Base-by-base conservation (phyloP, 306 rosid genomes). In the Pachyrhizus erosus region DNA sequence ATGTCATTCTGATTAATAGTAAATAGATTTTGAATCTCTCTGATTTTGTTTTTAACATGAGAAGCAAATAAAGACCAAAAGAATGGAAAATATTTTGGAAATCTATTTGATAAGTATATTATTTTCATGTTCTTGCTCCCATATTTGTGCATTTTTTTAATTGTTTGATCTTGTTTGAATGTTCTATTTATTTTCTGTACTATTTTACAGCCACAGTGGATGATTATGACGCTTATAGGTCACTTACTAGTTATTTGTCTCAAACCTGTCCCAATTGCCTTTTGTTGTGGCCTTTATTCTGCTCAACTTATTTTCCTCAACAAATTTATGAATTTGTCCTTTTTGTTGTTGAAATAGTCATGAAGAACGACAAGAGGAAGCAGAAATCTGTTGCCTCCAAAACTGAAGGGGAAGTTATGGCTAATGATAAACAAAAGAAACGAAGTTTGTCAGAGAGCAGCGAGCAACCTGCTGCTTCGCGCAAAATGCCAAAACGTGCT, bases 401-500 rank as follows among this genome's bases (percentile, higher is more conserved):
- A 29, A 48, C 66, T 10, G 67, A 84, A 75, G 88, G 48, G 76
- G 85, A 70, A 57, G 79, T 27, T 42, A 82, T 79, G 86, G 83
- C 83, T 3, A 82, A 80, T 43, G 33, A 26, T 13, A 86, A 85
- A 60, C 88, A 67, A 58, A 93, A 83, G 86, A 93, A 95, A 87
- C 88, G 97, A 21, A 58, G 40, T 76, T 84, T 75, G 75, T 75
- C 90, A 7, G 89, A 81, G 51, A 70, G 26, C 12, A 66, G 52
- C 65, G 97, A 91, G 66, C 88, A 79, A 82, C 80, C 88, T 18
- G 20, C 86, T 66, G 86, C 87, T 48, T 80, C 87, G 7, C 86
- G 97, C 18, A 93, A 93, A 84, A 82, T 89, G 97, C 99, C 99
- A 5, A 93, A 76, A 84, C 91, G 99, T 45, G 93, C 99, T 37